phyloP scores from a whole-genome alignment of 768 basidiomycete species.

The Pulveroboletus ravenelii region DNA sequence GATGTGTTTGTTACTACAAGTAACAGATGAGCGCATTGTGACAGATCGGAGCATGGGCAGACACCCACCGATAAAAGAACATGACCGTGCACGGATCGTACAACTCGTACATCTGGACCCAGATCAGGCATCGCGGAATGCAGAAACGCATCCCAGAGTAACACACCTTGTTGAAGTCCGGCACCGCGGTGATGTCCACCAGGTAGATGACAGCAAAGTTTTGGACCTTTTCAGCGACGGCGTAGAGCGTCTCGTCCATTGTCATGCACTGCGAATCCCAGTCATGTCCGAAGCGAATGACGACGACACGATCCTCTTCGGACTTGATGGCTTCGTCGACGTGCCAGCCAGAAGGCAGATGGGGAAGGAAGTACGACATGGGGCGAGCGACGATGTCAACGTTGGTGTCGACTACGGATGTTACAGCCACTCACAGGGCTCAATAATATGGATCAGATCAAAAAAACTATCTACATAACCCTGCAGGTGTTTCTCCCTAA shows the following conservation, averaged over 20 bases:
- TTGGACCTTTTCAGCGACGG: conserved; percentile 92
- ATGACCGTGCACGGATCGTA: conserved; percentile 97
- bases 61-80: conserved; percentile 91
- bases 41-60: not conserved
- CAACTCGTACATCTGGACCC: conserved; percentile 89
- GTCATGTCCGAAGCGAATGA: conserved; percentile 92
- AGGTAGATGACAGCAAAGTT: conserved; percentile 98
- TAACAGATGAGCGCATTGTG: not conserved
- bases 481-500: too few relatives aligned
- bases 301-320: conserved; percentile 93
- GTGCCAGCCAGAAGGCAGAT: conserved; percentile 93
- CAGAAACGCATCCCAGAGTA: not conserved
- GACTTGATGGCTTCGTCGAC: conserved; percentile 99
- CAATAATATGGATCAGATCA: too few relatives aligned
- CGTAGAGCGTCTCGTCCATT: conserved; percentile 96
- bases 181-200: conserved; percentile 92
- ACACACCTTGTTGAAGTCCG: conserved; percentile 94
- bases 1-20: conserved; percentile 88
- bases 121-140: not conserved
- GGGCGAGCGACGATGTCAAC: too few relatives aligned
- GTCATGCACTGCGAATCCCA: conserved; percentile 95
- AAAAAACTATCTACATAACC: too few relatives aligned
- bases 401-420: too few relatives aligned
- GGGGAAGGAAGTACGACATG: conserved; percentile 90
- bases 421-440: too few relatives aligned